phyloP scores from a whole-genome alignment of 2,329 filamentous ascomycete species.

The Fusarium nanum region DNA sequence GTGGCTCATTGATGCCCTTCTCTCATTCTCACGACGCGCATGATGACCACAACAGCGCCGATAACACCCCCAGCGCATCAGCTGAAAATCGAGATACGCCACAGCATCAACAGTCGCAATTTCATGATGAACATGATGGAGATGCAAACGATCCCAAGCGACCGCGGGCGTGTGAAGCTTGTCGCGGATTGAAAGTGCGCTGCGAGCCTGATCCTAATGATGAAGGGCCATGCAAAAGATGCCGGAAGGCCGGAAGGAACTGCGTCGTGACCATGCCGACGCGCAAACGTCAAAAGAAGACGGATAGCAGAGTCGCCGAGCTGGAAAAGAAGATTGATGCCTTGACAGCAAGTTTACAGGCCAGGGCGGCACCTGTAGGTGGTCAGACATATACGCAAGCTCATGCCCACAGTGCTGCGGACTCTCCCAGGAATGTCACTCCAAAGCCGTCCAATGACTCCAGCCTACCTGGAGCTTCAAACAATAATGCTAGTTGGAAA shows the following conservation, averaged over 20 bases:
- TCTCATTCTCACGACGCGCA: slow-evolving; percentile 24
- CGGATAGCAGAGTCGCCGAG: slow-evolving; percentile 88
- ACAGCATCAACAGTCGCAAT: slow-evolving; percentile 26
- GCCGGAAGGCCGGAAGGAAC: slow-evolving; percentile 80
- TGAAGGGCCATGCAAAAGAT: slow-evolving; percentile 77
- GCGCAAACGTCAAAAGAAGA: slow-evolving; percentile 89
- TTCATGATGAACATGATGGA: slow-evolving; percentile 36
- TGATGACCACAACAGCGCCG: slow-evolving; percentile 27
- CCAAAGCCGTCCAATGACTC: slow-evolving; percentile 22
- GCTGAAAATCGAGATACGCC: slow-evolving; percentile 32
- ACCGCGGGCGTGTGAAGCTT: slow-evolving; percentile 79
- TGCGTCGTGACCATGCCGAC: slow-evolving; percentile 81
- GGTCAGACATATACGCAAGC: slow-evolving; percentile 16
- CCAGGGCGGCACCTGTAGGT: slow-evolving; percentile 52
- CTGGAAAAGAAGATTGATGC: slow-evolving; percentile 94
- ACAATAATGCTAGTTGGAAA: slow-evolving; percentile 25
- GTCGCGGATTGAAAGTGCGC: slow-evolving; percentile 81
- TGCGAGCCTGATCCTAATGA: slow-evolving; percentile 80
- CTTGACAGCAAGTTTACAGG: slow-evolving; percentile 81
- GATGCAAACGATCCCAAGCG: slow-evolving; percentile 68
- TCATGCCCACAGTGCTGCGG: slow-evolving; percentile 10
- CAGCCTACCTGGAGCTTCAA: slow-evolving; percentile 4
- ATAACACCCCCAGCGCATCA: slow-evolving; percentile 42
- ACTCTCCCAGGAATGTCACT: slow-evolving; percentile 21
- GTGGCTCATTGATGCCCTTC: slow-evolving; percentile 22